phyloP scores from a whole-genome alignment of 352 stramenopile species.

The Blastocystis sp. region DNA sequence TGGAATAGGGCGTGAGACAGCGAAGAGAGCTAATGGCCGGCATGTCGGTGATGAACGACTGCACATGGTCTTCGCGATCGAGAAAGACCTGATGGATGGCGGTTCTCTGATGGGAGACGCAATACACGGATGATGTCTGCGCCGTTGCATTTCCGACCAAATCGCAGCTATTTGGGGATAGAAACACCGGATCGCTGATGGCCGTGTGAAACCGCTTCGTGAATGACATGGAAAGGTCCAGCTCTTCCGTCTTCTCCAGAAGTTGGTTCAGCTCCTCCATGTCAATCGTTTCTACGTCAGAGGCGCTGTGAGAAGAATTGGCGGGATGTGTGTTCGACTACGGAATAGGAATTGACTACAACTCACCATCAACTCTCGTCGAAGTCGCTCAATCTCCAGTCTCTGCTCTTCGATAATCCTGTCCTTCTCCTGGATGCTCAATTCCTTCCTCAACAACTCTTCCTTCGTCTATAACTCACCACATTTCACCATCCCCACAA shows the following conservation, averaged over 20 bases:
- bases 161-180: too few species aligned
- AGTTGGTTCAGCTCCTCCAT: too few species aligned
- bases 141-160: too few species aligned
- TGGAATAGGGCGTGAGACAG: background rate
- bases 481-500: background rate
- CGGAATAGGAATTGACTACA: background rate
- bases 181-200: too few species aligned
- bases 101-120: too few species aligned
- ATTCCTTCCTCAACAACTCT: background rate
- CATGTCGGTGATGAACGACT: background rate
- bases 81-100: background rate
- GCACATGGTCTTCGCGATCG: background rate
- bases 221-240: too few species aligned
- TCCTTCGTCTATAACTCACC: slow-evolving; percentile 48
- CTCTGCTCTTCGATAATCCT: background rate
- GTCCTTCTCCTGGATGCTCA: background rate
- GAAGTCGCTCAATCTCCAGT: background rate
- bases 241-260: too few species aligned
- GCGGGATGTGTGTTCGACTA: background rate
- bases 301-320: background rate
- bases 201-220: too few species aligned
- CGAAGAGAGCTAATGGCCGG: background rate
- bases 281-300: too few species aligned
- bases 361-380: background rate
- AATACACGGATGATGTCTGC: too few species aligned